These are phyloP conservation scores for Penicillium odoratum DNA, from an alignment of 495 filamentous ascomycete species.

Conservation along the genomic window DNA sequence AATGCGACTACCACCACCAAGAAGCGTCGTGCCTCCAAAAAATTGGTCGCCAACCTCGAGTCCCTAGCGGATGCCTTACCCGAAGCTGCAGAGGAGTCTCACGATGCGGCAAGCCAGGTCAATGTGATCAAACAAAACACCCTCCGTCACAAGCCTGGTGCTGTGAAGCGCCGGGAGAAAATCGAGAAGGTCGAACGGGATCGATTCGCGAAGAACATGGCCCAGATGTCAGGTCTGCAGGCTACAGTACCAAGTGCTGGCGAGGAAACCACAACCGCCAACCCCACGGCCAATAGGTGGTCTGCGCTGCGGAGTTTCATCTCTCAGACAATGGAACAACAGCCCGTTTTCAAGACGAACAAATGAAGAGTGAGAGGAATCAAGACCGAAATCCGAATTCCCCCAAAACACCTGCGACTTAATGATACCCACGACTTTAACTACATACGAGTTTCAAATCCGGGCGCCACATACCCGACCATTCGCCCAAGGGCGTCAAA, in stretches of 20 bases:
- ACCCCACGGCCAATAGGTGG: constrained; percentile 60
- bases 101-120: constrained; percentile 36
- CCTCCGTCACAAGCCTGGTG: constrained; percentile 70
- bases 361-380: constrained; percentile 23
- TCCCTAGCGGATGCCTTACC: constrained; percentile 78
- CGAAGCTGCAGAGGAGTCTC: constrained; percentile 42
- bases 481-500: not conserved
- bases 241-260: constrained; percentile 13
- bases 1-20: constrained; percentile 49
- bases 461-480: not conserved
- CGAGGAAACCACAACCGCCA: constrained; percentile 19
- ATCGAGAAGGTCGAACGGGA: constrained; percentile 75
- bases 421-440: not conserved
- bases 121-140: constrained; percentile 66
- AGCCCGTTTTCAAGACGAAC: constrained; percentile 57
- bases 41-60: constrained; percentile 73
- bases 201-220: constrained; percentile 80
- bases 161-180: constrained; percentile 78
- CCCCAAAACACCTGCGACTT: not conserved
- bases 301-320: constrained; percentile 69
- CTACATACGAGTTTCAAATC: not conserved
- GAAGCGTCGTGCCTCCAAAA: constrained; percentile 69
- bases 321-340: constrained; percentile 71
- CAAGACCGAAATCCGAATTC: not conserved
- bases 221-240: constrained; percentile 48